Evolutionary conservation across 495 filamentous ascomycete genomes (phyloP).

Genomic region (Tuber indicum): DNA sequence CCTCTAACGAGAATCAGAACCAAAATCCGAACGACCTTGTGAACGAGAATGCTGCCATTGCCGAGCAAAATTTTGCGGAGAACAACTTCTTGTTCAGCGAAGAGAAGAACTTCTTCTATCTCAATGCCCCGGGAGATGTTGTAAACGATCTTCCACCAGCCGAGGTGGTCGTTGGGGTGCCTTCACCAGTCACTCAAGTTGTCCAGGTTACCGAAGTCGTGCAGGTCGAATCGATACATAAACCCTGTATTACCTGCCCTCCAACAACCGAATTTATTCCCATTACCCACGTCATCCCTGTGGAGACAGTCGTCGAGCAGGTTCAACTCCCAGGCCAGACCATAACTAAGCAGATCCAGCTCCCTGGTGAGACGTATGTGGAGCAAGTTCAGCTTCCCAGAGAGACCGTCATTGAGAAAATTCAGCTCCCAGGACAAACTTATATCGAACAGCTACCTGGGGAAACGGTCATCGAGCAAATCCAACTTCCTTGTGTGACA

Average conservation of each 20-base stretch:
- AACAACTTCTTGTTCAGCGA: conserved; percentile 38
- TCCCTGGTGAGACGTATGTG: conserved; percentile 29
- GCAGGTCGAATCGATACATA: conserved; percentile 5
- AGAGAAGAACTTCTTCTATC: conserved; percentile 40
- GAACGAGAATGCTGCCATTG: conserved; percentile 38
- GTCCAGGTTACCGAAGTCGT: conserved; percentile 10
- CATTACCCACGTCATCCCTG: conserved; percentile 10
- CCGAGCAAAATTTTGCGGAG: conserved; percentile 32
- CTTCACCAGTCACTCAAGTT: conserved; percentile 14
- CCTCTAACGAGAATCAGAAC: conserved; percentile 41
- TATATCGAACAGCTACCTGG: conserved; percentile 29
- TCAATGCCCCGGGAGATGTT: conserved; percentile 30
- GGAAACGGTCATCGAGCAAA: conserved; percentile 25
- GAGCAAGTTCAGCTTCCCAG: conserved; percentile 25
- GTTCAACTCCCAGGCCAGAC: conserved; percentile 26
- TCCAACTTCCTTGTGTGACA: conserved; percentile 23
- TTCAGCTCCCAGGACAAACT: conserved; percentile 19
- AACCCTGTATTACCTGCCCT: conserved; percentile 33
- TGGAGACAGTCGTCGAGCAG: conserved; percentile 23
- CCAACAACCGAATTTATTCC: conserved; percentile 25
- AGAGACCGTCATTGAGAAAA: conserved; percentile 12
- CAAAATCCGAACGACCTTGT: conserved; percentile 37
- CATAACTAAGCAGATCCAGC: conserved; percentile 23
- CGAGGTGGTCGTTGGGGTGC: neutral
- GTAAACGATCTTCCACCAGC: conserved; percentile 15